Conservation (phyloP, 164 flowering plant genomes). For the Piper longum region DNA sequence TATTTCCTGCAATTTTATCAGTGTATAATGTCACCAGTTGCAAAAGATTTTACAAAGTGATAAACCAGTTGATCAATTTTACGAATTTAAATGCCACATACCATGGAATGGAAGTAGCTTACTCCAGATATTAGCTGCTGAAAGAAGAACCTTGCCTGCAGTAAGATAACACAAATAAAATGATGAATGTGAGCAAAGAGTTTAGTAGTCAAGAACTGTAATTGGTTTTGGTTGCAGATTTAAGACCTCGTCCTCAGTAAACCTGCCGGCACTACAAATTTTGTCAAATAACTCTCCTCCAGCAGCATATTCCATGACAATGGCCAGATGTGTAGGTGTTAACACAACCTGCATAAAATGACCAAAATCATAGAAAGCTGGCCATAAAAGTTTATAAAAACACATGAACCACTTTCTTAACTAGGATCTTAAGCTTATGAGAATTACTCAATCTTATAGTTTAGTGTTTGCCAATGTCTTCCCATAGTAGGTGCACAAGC, state of each 20-base stretch:
- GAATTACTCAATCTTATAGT: too few species aligned
- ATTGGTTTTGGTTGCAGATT: neutral
- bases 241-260: conserved; percentile 60
- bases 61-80: neutral
- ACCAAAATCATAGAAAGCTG: too few species aligned
- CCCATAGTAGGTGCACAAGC: too few species aligned
- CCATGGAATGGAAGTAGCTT: conserved; percentile 16
- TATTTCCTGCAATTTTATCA: conserved; percentile 9
- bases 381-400: too few species aligned
- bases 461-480: too few species aligned
- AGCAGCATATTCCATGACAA: conserved; percentile 74
- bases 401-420: too few species aligned
- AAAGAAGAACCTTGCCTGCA: conserved; percentile 54
- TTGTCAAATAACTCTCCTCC: conserved; percentile 65
- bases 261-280: conserved; percentile 60
- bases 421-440: too few species aligned
- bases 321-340: conserved; percentile 52
- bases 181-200: neutral
- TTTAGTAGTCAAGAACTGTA: neutral
- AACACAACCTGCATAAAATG: conserved; percentile 28
- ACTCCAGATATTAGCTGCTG: conserved; percentile 17
- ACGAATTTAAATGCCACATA: neutral
- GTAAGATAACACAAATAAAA: conserved; percentile 1
- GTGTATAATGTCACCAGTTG: too few species aligned
- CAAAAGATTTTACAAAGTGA: neutral